Base-by-base conservation (phyloP, 805 yeast genomes). In the Clavispora phyllophila region DNA sequence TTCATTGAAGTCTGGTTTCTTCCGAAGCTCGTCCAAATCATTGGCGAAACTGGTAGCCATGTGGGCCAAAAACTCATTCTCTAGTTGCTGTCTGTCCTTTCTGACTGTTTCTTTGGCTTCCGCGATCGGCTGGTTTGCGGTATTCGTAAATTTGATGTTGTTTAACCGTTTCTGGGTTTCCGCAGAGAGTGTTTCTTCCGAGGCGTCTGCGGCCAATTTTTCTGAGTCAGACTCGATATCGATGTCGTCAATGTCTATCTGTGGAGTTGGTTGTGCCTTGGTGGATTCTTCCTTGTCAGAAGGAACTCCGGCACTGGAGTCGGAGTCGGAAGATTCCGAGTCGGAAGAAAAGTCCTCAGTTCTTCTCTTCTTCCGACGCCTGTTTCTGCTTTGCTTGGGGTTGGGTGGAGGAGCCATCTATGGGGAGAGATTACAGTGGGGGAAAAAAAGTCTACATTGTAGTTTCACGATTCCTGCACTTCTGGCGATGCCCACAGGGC, bases 331-430 rank as follows among this genome's bases (percentile, higher is more conserved):
- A 1, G 80, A 74, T 28, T 68, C 72, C 2, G 79, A 72, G 34
- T 70, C 70, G 14, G 76, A 74, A 0, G 85, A 81, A 24, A 81
- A 78, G 50, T 82, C 88, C 40, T 82, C 87, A 0, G 91, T 84
- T 80, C 90, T 83, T 78, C 89, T 81, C 78, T 82, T 84, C 75
- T 83, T 83, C 56, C 82, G 72, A 48, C 86, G 76, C 54, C 86
- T 72, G 31, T 44, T 51, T 35, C 46, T 43, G n/a, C 37, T 31
- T 27, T 42, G 48, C 23, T 47, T 47, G 12, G 44, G 23, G 15
- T 36, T 37, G 13, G 42, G 34, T 1, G 44, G 38, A 5, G 47
- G 44, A 6, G 50, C 50, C 50, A 46, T 46, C 9, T 24, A 40
- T 17, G 25, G 24, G 26, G 19, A n/a, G n/a, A 24, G 3, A 9